Evolutionary conservation across 306 rosid genomes (phyloP).

Genomic region (Abrus precatorius): DNA sequence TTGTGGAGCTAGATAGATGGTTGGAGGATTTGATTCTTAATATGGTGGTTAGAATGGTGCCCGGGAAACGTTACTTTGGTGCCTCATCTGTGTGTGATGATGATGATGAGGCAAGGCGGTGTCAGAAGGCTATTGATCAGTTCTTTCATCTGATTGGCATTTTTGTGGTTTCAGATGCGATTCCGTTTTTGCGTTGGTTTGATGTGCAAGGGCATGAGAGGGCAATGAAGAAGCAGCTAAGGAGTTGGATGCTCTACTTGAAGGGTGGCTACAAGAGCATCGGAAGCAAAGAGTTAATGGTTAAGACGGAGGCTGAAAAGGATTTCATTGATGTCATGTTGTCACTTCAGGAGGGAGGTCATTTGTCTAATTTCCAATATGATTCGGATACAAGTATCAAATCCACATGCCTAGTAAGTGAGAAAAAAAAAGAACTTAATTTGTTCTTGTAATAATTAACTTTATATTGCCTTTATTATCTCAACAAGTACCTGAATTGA

Average conservation of each 20-base stretch:
- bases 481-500: neutral
- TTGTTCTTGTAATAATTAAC: neutral
- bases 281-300: constrained; percentile 46
- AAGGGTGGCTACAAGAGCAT: constrained; percentile 67
- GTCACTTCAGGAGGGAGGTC: constrained; percentile 55
- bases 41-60: constrained; percentile 69
- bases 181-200: constrained; percentile 66
- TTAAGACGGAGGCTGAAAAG: constrained; percentile 48
- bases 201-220: constrained; percentile 66
- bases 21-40: constrained; percentile 59
- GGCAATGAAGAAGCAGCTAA: constrained; percentile 72
- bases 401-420: constrained; percentile 70
- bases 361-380: constrained; percentile 50
- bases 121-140: constrained; percentile 56
- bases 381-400: constrained; percentile 60
- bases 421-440: neutral
- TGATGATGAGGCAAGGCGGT: constrained; percentile 50
- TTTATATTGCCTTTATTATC: no score
- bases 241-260: constrained; percentile 63
- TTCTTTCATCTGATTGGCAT: constrained; percentile 62
- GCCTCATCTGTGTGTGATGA: constrained; percentile 38
- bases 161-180: constrained; percentile 62
- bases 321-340: constrained; percentile 77
- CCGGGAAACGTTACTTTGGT: constrained; percentile 66
- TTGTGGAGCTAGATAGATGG: constrained; percentile 56